Conservation (phyloP, 2,329 filamentous ascomycete species). For the Ceratocystis colombiana region DNA sequence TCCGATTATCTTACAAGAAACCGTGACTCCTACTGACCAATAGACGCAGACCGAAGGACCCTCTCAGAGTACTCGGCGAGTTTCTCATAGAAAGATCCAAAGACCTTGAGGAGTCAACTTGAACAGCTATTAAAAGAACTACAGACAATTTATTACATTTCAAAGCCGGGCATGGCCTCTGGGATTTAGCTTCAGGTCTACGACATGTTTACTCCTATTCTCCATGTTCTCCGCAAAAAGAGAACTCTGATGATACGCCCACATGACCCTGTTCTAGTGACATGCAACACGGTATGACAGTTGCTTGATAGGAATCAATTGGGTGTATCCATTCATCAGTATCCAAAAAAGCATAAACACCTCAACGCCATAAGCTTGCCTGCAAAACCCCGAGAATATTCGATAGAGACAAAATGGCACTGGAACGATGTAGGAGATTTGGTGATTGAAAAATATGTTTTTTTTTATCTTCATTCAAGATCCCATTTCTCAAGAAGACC, state of each 20-base stretch:
- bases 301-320: slow-evolving; percentile 18
- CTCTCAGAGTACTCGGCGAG: slow-evolving; percentile 58
- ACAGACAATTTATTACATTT: neutral
- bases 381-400: slow-evolving; percentile 7
- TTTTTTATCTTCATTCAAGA: slow-evolving; percentile 24
- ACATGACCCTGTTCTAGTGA: neutral
- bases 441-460: slow-evolving; percentile 21
- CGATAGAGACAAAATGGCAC: slow-evolving; percentile 1
- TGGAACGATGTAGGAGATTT: slow-evolving; percentile 21
- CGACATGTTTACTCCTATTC: neutral
- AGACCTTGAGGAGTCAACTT: slow-evolving; percentile 45
- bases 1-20: slow-evolving; percentile 26
- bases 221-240: neutral
- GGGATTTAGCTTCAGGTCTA: neutral
- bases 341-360: slow-evolving; percentile 8
- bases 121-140: neutral
- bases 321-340: slow-evolving; percentile 18
- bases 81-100: slow-evolving; percentile 58
- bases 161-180: neutral
- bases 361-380: neutral
- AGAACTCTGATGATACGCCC: slow-evolving; percentile 10
- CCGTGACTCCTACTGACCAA: neutral
- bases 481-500: slow-evolving; percentile 20
- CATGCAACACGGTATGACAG: slow-evolving; percentile 12
- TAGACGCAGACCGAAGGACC: slow-evolving; percentile 50